These are phyloP conservation scores for Solanum chiquidenum DNA, from an alignment of 257 asterid genomes.

Conservation along the genomic window DNA sequence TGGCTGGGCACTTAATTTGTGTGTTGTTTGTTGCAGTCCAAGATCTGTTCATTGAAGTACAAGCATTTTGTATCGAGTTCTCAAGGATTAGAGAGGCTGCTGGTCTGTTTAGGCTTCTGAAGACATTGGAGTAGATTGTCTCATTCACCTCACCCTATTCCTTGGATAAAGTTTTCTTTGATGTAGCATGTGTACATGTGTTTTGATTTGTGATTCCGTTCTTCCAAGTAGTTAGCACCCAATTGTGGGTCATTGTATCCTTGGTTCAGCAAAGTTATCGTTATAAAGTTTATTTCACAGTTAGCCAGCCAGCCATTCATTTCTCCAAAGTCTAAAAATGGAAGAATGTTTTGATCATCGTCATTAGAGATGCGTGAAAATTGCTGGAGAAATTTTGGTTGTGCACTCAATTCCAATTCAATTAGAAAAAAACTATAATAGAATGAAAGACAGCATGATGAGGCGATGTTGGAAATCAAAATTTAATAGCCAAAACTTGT, in stretches of 20 bases:
- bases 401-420: not conserved
- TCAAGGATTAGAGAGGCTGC: conserved; percentile 96
- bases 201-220: not conserved
- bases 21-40: conserved; percentile 47
- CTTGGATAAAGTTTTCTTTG: not conserved
- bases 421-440: not conserved
- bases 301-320: not conserved
- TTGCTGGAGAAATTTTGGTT: not conserved
- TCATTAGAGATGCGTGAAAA: not conserved
- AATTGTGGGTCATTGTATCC: conserved; percentile 1
- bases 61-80: conserved; percentile 97
- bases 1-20: not conserved
- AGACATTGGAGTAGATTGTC: conserved; percentile 52
- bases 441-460: not conserved
- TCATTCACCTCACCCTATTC: not conserved
- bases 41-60: conserved; percentile 90
- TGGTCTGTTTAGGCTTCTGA: conserved; percentile 76
- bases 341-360: not conserved
- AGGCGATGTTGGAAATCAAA: not conserved
- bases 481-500: not conserved
- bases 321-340: not conserved
- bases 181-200: conserved; percentile 3
- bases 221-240: conserved; percentile 1
- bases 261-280: not conserved
- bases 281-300: not conserved